Conservation (phyloP, 2,329 filamentous ascomycete species). For the Sporothrix inflata region DNA sequence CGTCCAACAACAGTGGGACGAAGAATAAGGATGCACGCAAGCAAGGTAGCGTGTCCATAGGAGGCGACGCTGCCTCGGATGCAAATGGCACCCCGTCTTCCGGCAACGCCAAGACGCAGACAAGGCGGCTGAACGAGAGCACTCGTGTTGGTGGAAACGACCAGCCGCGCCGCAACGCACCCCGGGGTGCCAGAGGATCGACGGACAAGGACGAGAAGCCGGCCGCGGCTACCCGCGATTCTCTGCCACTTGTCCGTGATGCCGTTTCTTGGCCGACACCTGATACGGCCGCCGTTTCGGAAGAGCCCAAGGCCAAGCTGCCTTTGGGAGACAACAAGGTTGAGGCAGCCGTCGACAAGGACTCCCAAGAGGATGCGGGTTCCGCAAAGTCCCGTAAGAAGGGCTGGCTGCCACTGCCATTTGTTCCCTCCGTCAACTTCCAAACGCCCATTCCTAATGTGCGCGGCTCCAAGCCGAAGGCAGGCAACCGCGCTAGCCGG, state of each 20-base stretch:
- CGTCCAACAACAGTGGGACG: constrained; percentile 2
- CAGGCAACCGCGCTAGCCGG: constrained; percentile 51
- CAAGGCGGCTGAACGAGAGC: constrained; percentile 48
- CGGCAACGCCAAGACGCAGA: constrained; percentile 42
- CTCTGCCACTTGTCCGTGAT: constrained; percentile 71
- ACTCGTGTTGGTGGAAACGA: constrained; percentile 45
- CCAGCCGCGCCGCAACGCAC: constrained; percentile 46
- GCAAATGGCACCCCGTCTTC: constrained; percentile 44
- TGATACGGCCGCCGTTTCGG: constrained; percentile 68
- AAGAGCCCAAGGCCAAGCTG: constrained; percentile 74
- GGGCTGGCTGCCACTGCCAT: constrained; percentile 82
- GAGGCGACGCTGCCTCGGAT: constrained; percentile 5
- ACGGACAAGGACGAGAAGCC: constrained; percentile 49
- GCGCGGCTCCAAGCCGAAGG: constrained; percentile 55
- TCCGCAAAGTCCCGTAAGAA: constrained; percentile 63
- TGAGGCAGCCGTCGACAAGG: constrained; percentile 62
- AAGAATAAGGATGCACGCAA: constrained; percentile 35
- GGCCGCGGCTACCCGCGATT: constrained; percentile 35
- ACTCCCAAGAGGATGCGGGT: constrained; percentile 59
- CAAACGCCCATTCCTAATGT: constrained; percentile 72
- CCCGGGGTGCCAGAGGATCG: constrained; percentile 49
- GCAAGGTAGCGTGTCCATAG: constrained; percentile 19
- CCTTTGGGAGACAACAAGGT: constrained; percentile 49
- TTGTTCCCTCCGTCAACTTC: constrained; percentile 83
- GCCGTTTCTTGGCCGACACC: constrained; percentile 87